Conservation (phyloP, 75 land plant genomes). For the Cryptomeria japonica region DNA sequence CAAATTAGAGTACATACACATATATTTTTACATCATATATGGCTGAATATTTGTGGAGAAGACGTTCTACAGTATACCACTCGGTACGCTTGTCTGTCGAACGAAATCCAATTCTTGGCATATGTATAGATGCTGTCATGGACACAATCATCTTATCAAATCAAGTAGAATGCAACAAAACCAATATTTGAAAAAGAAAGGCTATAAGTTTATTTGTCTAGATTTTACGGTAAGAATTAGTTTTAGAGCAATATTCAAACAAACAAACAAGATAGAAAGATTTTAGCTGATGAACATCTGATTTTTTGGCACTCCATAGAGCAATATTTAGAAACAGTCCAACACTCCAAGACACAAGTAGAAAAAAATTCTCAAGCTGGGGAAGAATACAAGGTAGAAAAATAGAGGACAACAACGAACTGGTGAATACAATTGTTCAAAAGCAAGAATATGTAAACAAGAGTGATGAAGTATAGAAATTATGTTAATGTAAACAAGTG, state of each 20-base stretch:
- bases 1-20: constrained; percentile 58
- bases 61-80: constrained; percentile 85
- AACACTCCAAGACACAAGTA: too few relatives aligned
- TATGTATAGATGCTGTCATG: constrained; percentile 75
- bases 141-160: constrained; percentile 3
- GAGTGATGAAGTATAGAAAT: too few relatives aligned
- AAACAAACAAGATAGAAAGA: neutral
- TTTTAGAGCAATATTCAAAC: neutral
- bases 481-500: too few relatives aligned
- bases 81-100: constrained; percentile 55
- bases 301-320: neutral
- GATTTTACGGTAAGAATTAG: neutral
- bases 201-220: neutral
- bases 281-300: neutral
- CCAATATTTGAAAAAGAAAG: neutral
- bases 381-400: too few relatives aligned
- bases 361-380: too few relatives aligned
- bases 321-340: neutral
- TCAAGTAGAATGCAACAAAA: neutral
- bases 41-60: constrained; percentile 81
- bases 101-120: constrained; percentile 82
- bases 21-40: constrained; percentile 55
- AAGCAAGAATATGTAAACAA: too few relatives aligned
- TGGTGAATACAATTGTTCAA: too few relatives aligned
- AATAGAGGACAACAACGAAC: too few relatives aligned